These are phyloP conservation scores for Candida maltosa DNA, from an alignment of 805 yeast genomes.

Conservation along the genomic window DNA sequence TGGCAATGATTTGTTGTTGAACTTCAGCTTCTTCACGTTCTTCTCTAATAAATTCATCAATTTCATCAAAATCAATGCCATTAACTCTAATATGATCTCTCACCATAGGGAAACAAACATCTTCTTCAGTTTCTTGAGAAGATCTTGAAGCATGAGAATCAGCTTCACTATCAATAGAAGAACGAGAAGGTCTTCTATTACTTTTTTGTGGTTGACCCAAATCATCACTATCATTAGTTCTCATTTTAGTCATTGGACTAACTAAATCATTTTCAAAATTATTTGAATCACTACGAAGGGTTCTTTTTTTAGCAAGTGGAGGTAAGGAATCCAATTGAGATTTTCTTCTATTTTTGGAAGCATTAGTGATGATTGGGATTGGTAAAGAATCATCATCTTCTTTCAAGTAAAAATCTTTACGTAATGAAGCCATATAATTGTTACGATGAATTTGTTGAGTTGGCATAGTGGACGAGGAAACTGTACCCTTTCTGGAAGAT, in stretches of 20 bases:
- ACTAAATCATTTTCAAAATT: conserved; percentile 23
- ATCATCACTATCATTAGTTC: conserved; percentile 25
- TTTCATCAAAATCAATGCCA: conserved; percentile 88
- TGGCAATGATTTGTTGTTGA: conserved; percentile 24
- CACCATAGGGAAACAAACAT: conserved; percentile 93
- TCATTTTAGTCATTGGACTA: conserved; percentile 25
- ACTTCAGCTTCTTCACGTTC: conserved; percentile 46
- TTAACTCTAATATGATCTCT: conserved; percentile 56
- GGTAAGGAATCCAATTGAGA: conserved; percentile 30
- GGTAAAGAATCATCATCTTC: conserved; percentile 16
- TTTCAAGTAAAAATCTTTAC: conserved; percentile 16
- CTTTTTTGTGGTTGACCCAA: conserved; percentile 6
- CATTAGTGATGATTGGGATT: conserved; percentile 14
- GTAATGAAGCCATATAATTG: conserved; percentile 12
- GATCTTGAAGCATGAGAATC: conserved; percentile 73
- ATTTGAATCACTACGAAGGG: conserved; percentile 5
- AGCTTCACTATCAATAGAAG: conserved; percentile 56
- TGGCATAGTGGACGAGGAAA: background rate
- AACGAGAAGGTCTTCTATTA: conserved; percentile 32
- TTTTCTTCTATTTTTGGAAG: conserved; percentile 21
- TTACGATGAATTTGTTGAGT: background rate
- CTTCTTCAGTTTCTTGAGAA: conserved; percentile 92
- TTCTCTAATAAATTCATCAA: conserved; percentile 74
- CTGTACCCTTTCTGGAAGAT: background rate
- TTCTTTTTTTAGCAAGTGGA: conserved; percentile 14